A percentile compares a stretch with the other conserved stretches of the same genome.
phyloP scores from a whole-genome alignment of 352 stramenopile species.

The Globisporangium parvum region DNA sequence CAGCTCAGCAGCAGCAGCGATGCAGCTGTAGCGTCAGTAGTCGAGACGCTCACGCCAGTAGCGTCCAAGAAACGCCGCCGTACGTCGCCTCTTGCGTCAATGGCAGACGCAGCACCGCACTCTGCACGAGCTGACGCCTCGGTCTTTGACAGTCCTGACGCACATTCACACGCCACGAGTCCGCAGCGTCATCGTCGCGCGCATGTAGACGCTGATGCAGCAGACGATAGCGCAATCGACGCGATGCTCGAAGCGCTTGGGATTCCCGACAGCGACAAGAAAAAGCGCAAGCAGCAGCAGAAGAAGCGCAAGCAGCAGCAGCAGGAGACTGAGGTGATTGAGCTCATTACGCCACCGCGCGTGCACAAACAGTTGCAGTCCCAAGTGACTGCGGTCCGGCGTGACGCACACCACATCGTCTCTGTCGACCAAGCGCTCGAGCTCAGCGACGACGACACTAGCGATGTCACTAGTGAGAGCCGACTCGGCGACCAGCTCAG shows the following conservation, averaged over 20 bases:
- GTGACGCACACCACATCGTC: neutral
- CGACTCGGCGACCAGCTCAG: neutral
- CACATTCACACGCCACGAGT: neutral
- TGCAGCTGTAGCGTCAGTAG: too few species aligned
- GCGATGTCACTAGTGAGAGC: neutral
- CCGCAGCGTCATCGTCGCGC: neutral
- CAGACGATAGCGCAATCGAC: constrained; percentile 12
- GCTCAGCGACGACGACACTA: neutral
- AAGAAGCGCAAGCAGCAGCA: constrained; percentile 1
- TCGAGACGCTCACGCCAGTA: too few species aligned
- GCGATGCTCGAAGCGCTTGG: constrained; percentile 13
- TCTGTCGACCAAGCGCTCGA: constrained; percentile 2
- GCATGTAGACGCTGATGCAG: neutral
- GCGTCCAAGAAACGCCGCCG: constrained; percentile 7
- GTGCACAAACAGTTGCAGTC: neutral
- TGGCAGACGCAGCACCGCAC: too few species aligned
- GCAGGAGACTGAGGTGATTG: constrained; percentile 23
- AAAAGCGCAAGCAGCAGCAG: constrained; percentile 7
- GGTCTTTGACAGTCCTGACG: neutral
- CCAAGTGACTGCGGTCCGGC: neutral
- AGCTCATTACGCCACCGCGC: constrained; percentile 35
- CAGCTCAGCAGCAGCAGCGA: too few species aligned
- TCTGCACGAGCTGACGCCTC: neutral
- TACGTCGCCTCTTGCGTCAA: neutral
- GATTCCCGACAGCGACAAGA: constrained; percentile 16